These are phyloP conservation scores for Dipodascus geniculatus DNA, from an alignment of 805 yeast genomes.

Conservation along the genomic window DNA sequence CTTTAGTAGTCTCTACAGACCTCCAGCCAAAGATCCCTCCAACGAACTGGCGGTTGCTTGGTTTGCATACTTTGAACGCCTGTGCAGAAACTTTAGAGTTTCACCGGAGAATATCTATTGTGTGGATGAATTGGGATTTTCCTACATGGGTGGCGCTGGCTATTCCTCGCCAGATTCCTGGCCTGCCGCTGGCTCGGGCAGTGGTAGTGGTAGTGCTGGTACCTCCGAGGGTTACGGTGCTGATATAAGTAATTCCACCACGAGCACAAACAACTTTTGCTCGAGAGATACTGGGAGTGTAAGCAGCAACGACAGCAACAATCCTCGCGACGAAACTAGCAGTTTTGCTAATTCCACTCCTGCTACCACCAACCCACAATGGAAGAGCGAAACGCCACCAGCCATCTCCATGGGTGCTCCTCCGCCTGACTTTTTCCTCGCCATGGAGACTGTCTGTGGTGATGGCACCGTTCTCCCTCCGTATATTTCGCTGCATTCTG, in stretches of 20 bases:
- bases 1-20: background rate
- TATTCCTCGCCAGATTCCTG: background rate
- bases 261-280: background rate
- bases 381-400: constrained; percentile 1
- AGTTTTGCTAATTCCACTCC: background rate
- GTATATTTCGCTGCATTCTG: background rate
- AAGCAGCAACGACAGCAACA: background rate
- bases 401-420: background rate
- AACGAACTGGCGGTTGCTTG: background rate
- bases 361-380: background rate
- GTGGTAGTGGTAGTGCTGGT: background rate
- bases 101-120: background rate
- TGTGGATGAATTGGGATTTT: background rate
- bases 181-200: background rate
- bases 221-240: background rate
- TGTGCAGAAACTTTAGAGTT: background rate
- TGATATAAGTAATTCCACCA: background rate
- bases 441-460: background rate
- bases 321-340: background rate
- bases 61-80: background rate
- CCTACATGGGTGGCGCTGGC: background rate
- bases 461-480: background rate
- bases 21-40: background rate
- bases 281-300: background rate
- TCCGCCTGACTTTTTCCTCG: background rate